Evolutionary conservation across 1,139 yeast species (phyloP), one percentile per base, ranked within the genome.

Genomic region (Kodamaea alishanica): DNA sequence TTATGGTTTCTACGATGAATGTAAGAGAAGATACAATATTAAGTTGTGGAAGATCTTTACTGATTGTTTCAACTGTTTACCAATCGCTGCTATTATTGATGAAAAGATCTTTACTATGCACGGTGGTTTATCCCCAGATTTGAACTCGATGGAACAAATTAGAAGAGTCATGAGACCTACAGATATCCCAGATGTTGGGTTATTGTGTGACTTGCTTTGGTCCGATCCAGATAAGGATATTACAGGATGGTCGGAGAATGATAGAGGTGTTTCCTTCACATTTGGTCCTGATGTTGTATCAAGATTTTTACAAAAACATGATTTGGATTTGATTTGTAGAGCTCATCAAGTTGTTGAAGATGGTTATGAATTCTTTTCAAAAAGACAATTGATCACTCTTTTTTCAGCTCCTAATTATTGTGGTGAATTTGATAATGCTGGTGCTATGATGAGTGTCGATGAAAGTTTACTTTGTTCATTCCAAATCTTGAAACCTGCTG

Each of bases 301-400:
- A 45, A 75, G 97, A 62, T 90, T 90, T 62, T 70, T 90, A 61
- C 96, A 89, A 62, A 90, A 88, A 59, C 97, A 89, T 64, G 97
- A 89, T 61, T 85, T 92, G 90, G 97, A 92, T 64, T 79, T 92
- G 57, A 88, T 92, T 58, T 90, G 97, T 70, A 79, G 98, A 61
- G 97, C 97, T 34, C 98, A 92, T 72, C 97, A 90, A 70, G 97
- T 92, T 46, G 97, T 92, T 47, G 97, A 92, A 68, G 98, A 92
- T 65, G 98, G 98, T 48, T 92, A 92, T 65, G 97, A 92, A 70
- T 92, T 92, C 62, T 92, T 92, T 65, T 81, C 92, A 45, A 90
- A 90, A 65, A 84, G 97, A 56, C 97, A 90, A 67, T 77, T 92
- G 60, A 97, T 92, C 40, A 92, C 98, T 15, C 73, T 92, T 49